A percentile compares a stretch with the other conserved stretches of the same genome.
These are phyloP conservation scores for Sclerospora graminicola DNA, from an alignment of 352 stramenopile genomes.

Conservation along the genomic window DNA sequence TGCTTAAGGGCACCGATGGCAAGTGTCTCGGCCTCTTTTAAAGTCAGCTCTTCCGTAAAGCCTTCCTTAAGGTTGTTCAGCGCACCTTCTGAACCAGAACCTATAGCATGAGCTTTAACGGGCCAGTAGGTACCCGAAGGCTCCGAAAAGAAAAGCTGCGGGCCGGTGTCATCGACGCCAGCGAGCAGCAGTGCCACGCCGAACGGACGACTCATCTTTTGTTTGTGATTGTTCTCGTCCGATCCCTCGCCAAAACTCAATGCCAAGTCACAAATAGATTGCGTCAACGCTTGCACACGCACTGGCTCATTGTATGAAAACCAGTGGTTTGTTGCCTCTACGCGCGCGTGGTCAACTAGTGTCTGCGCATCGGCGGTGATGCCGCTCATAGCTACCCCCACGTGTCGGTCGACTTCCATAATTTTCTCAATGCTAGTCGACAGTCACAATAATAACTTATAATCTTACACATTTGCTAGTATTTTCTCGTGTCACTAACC, in stretches of 20 bases:
- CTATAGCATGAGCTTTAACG: conserved; percentile 98
- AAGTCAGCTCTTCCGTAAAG: conserved; percentile 93
- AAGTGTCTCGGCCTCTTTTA: conserved; percentile 95
- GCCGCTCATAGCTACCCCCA: conserved; percentile 97
- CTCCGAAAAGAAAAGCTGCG: conserved; percentile 95
- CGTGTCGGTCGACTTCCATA: conserved; percentile 97
- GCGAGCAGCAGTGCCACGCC: conserved; percentile 97
- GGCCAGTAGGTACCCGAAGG: conserved; percentile 96
- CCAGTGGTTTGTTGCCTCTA: conserved; percentile 98
- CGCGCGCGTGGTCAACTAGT: conserved; percentile 97
- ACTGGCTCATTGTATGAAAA: conserved; percentile 98
- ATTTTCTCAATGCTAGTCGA: conserved; percentile 97
- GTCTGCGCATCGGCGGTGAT: conserved; percentile 98
- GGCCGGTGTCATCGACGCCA: conserved; percentile 91
- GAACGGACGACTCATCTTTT: conserved; percentile 98
- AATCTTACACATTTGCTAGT: not conserved
- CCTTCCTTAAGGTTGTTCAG: conserved; percentile 97
- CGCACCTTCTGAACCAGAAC: conserved; percentile 94
- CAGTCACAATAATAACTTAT: too few relatives aligned
- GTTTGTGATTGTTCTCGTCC: conserved; percentile 91
- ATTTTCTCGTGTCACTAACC: conserved; percentile 22
- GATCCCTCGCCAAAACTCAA: conserved; percentile 92
- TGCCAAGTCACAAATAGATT: conserved; percentile 97
- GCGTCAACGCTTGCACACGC: conserved; percentile 95
- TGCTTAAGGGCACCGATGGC: conserved; percentile 95